phyloP scores from a whole-genome alignment of 2,329 filamentous ascomycete species.

The Colletotrichum cordylinicola region DNA sequence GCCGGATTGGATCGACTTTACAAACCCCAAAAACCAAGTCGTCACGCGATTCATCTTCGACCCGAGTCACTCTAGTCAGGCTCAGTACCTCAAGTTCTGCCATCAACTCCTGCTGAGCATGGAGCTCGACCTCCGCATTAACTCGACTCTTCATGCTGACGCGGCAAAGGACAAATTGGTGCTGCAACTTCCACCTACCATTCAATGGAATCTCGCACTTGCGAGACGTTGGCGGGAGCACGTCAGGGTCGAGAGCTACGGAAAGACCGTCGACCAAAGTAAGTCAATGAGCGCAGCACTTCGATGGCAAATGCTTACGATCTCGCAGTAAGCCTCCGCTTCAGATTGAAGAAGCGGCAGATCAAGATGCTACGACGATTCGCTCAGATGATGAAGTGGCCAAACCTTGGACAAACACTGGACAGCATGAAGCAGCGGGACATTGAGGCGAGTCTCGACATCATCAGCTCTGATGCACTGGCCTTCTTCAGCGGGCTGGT shows the following conservation, averaged over 20 bases:
- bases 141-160: constrained; percentile 65
- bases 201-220: constrained; percentile 77
- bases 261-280: constrained; percentile 57
- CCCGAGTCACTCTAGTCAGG: constrained; percentile 57
- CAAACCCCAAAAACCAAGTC: constrained; percentile 72
- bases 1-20: constrained; percentile 78
- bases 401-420: constrained; percentile 71
- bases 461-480: constrained; percentile 73
- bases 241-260: constrained; percentile 68
- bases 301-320: not conserved
- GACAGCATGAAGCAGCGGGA: constrained; percentile 67
- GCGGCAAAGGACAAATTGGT: constrained; percentile 70
- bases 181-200: constrained; percentile 69
- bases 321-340: constrained; percentile 63
- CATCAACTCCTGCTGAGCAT: constrained; percentile 77
- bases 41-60: constrained; percentile 76
- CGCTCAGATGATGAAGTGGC: constrained; percentile 78
- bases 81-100: constrained; percentile 71
- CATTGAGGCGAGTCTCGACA: constrained; percentile 61
- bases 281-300: constrained; percentile 27
- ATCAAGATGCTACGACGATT: constrained; percentile 73
- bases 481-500: constrained; percentile 80
- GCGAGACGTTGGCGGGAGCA: constrained; percentile 76
- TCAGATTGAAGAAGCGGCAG: constrained; percentile 70
- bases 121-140: constrained; percentile 74